Percentiles rank a stretch among this genome's conserved stretches.
Conservation (phyloP, 2,329 filamentous ascomycete species). For the Harringtonia aguacate region DNA sequence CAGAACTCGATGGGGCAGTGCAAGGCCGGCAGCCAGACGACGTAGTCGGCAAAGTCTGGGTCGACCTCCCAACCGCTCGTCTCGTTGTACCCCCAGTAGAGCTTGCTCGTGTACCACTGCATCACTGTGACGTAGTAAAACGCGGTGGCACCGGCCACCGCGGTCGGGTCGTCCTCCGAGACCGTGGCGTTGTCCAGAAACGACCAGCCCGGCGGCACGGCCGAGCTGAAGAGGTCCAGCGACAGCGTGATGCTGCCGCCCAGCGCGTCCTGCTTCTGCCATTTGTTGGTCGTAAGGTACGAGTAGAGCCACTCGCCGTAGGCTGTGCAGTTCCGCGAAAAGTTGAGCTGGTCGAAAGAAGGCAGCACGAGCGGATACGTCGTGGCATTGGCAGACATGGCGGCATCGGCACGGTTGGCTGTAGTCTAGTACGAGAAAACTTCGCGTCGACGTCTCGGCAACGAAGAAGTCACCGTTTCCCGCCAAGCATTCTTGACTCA, state of each 20-base stretch:
- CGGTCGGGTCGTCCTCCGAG: background rate
- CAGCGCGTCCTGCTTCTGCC: constrained; percentile 2
- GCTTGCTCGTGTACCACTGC: constrained; percentile 4
- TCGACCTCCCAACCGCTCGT: background rate
- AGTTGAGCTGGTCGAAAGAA: constrained; percentile 10
- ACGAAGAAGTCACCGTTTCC: no score
- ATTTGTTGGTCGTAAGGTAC: constrained; percentile 7
- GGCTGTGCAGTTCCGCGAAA: constrained; percentile 10
- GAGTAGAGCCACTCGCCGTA: constrained; percentile 11
- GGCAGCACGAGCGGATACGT: background rate
- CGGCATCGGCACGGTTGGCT: constrained; percentile 3
- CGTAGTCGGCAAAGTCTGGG: constrained; percentile 5
- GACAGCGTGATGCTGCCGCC: constrained; percentile 7
- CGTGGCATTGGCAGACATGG: background rate
- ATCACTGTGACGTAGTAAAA: constrained; percentile 1
- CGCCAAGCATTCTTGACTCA: no score
- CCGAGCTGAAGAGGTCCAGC: background rate
- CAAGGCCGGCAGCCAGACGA: constrained; percentile 5
- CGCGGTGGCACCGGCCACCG: background rate
- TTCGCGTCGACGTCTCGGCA: no score
- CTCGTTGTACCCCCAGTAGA: constrained; percentile 3
- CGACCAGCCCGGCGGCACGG: constrained; percentile 3
- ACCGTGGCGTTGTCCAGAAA: background rate
- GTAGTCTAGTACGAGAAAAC: no score
- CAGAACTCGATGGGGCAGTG: constrained; percentile 9